Conservation (phyloP, 495 filamentous ascomycete species). For the Parachaetomium inaequale region DNA sequence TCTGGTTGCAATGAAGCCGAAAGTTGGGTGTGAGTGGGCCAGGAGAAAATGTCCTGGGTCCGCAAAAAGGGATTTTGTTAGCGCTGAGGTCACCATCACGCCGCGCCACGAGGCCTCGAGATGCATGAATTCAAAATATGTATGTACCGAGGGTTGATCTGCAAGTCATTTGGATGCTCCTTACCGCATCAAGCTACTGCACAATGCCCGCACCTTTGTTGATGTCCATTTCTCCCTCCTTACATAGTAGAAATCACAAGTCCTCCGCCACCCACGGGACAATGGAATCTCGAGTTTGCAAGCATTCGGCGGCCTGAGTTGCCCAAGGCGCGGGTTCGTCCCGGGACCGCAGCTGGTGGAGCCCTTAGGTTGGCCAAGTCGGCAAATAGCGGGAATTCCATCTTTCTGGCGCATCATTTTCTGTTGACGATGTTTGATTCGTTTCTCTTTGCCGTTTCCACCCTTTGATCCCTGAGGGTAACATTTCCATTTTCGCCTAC, state of each 20-base stretch:
- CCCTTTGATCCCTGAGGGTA: neutral
- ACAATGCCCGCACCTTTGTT: neutral
- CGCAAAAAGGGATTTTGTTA: slow-evolving; percentile 7
- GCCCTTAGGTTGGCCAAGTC: neutral
- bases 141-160: neutral
- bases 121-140: too few species aligned
- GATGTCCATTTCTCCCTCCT: too few species aligned
- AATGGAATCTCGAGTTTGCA: too few species aligned
- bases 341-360: slow-evolving; percentile 1
- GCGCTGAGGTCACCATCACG: slow-evolving; percentile 19
- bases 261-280: too few species aligned
- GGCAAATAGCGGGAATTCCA: neutral
- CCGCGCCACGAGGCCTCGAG: neutral
- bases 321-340: neutral
- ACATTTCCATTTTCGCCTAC: slow-evolving; percentile 1
- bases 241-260: too few species aligned
- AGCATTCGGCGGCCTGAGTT: too few species aligned
- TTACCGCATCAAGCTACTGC: neutral
- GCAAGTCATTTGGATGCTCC: neutral
- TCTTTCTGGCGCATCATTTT: neutral
- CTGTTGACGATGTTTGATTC: neutral
- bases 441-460: slow-evolving; percentile 2
- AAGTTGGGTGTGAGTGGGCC: neutral
- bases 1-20: neutral
- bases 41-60: neutral